phyloP scores from a whole-genome alignment of 441 rosid species.

The Croton laevigatus region DNA sequence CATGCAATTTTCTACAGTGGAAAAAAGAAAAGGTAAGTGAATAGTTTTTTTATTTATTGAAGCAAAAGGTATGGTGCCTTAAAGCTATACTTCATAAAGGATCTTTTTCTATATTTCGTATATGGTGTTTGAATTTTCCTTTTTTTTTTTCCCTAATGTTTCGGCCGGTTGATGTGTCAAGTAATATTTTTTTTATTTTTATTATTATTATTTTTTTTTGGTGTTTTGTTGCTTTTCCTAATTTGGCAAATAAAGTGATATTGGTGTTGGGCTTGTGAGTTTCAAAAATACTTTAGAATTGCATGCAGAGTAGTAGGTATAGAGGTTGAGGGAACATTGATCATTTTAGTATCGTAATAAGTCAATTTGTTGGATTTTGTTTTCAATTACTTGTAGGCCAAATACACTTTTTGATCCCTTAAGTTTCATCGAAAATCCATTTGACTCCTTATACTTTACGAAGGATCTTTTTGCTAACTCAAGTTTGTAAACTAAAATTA shows the following conservation, averaged over 20 bases:
- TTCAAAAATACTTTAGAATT: slow-evolving; percentile 1
- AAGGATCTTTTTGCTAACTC: no score
- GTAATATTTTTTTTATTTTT: background rate
- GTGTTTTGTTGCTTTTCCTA: background rate
- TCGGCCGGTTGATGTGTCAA: no score
- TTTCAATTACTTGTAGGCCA: no score
- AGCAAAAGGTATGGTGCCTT: slow-evolving; percentile 31
- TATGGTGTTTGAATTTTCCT: background rate
- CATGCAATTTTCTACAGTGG: slow-evolving; percentile 32
- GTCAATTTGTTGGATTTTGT: slow-evolving; percentile 1
- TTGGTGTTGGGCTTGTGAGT: slow-evolving; percentile 8
- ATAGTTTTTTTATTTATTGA: background rate
- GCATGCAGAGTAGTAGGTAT: background rate
- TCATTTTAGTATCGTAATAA: background rate
- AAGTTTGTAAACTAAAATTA: no score
- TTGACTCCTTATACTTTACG: no score
- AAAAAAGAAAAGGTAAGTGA: slow-evolving; percentile 14
- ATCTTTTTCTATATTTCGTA: slow-evolving; percentile 7
- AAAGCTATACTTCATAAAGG: slow-evolving; percentile 22
- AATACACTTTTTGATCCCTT: no score
- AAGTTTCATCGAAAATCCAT: no score
- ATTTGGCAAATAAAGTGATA: background rate
- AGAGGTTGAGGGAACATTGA: background rate
- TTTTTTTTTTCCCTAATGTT: background rate
- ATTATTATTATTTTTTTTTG: no score